These are phyloP conservation scores for Hapsidospora chrysogenum DNA, from an alignment of 495 filamentous ascomycete genomes.

Conservation along the genomic window DNA sequence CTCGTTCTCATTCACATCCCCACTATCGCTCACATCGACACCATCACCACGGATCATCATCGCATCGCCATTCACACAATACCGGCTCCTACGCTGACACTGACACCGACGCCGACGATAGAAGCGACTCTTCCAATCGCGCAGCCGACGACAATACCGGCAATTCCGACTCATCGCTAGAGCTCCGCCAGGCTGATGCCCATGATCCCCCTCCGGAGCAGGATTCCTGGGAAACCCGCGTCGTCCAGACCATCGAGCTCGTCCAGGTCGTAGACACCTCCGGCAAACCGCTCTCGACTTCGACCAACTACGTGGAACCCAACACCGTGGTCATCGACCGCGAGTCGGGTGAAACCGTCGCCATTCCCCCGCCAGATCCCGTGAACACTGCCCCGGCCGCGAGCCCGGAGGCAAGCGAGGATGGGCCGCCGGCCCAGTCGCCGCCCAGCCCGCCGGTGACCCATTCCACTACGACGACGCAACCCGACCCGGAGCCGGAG, in stretches of 20 bases:
- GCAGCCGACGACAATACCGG: no score
- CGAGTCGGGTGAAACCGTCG: conserved; percentile 1
- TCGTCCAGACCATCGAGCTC: conserved; percentile 12
- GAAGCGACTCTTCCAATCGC: no score
- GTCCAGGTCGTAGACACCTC: conserved; percentile 23
- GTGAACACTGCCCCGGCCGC: not conserved
- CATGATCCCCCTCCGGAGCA: no score
- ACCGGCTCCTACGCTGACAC: not conserved
- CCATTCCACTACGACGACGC: no score
- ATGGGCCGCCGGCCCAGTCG: not conserved
- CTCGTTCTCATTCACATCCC: conserved; percentile 12
- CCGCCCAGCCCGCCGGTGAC: no score
- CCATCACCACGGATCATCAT: conserved; percentile 4
- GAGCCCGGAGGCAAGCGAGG: not conserved
- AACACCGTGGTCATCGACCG: conserved; percentile 1
- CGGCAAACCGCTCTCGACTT: conserved; percentile 20
- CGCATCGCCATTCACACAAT: not conserved
- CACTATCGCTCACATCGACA: conserved; percentile 15
- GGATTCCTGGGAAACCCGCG: not conserved
- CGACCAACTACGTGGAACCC: conserved; percentile 13
- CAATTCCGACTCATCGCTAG: not conserved
- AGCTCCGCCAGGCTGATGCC: not conserved
- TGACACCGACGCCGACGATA: not conserved
- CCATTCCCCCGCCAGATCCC: not conserved
- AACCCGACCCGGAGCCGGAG: no score